Conservation (phyloP, 1,284 basidiomycete species). For the Ganoderma leucocontextum region DNA sequence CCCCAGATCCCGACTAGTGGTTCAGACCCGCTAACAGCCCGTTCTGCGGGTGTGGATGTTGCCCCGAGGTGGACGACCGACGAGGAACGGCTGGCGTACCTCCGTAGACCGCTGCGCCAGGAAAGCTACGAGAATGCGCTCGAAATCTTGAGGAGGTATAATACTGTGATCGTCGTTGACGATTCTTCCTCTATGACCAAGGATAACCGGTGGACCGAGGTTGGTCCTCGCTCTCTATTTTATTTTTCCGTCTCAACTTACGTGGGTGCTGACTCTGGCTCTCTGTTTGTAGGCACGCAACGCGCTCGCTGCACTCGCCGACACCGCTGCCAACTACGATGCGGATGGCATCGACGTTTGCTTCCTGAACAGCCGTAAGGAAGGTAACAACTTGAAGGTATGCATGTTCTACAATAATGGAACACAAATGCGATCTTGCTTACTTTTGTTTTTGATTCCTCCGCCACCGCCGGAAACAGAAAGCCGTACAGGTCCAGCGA, state of each 20-base stretch:
- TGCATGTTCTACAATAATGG: constrained; percentile 1
- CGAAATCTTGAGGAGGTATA: constrained; percentile 52
- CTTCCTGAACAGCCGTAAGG: constrained; percentile 52
- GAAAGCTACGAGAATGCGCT: constrained; percentile 51
- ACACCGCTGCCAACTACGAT: constrained; percentile 53
- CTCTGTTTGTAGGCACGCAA: constrained; percentile 46
- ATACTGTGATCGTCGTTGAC: constrained; percentile 64
- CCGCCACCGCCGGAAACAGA: background rate
- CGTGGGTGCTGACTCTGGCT: background rate
- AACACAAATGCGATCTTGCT: background rate
- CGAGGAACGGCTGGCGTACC: constrained; percentile 26
- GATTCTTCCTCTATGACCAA: constrained; percentile 64
- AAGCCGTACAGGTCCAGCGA: constrained; percentile 43
- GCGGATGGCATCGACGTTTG: constrained; percentile 58
- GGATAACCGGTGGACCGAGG: constrained; percentile 56
- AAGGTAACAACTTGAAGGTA: constrained; percentile 48
- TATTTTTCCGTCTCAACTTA: background rate
- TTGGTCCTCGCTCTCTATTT: constrained; percentile 31
- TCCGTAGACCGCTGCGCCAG: constrained; percentile 38
- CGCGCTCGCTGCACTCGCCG: constrained; percentile 53
- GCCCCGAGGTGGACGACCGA: background rate
- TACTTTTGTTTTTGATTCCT: background rate
- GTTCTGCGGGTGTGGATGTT: background rate
- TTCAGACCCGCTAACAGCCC: background rate
- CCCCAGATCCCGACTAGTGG: background rate